A percentile compares a stretch with the other conserved stretches of the same genome.
Evolutionary conservation across 305 asterid species (phyloP).

Genomic region (Striga hermonthica): DNA sequence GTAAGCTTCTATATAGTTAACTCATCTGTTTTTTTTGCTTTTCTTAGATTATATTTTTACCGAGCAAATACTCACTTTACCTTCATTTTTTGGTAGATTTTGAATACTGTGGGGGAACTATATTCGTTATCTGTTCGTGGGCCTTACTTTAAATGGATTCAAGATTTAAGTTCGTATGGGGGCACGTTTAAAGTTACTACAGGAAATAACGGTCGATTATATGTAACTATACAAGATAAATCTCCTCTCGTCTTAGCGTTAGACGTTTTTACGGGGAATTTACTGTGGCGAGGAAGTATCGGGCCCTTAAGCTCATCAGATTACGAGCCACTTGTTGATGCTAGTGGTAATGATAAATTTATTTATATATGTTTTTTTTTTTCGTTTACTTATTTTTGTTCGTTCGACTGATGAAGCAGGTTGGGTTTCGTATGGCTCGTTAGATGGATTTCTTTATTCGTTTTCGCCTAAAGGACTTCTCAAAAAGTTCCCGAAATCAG

Average conservation of each 20-base stretch:
- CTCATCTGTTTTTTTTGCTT: not conserved
- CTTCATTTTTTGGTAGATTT: slow-evolving; percentile 48
- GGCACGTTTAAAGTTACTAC: slow-evolving; percentile 47
- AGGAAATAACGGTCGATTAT: slow-evolving; percentile 79
- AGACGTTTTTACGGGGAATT: slow-evolving; percentile 64
- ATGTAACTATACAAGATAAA: slow-evolving; percentile 49
- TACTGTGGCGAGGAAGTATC: slow-evolving; percentile 64
- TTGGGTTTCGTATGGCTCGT: slow-evolving; percentile 86
- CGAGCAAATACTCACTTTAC: not conserved
- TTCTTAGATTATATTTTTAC: not conserved
- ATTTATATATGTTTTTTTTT: too few relatives aligned
- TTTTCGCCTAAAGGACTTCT: slow-evolving; percentile 70
- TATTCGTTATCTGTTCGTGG: slow-evolving; percentile 77
- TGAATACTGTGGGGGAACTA: slow-evolving; percentile 72
- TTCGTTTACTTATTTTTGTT: not conserved
- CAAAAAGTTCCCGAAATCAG: slow-evolving; percentile 53
- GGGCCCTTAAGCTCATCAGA: slow-evolving; percentile 73
- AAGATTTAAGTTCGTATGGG: slow-evolving; percentile 68
- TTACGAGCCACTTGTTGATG: slow-evolving; percentile 71
- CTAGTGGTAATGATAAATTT: slow-evolving; percentile 49
- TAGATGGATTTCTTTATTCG: slow-evolving; percentile 84
- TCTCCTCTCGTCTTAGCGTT: slow-evolving; percentile 54
- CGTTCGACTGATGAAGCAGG: slow-evolving; percentile 42
- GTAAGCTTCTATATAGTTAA: slow-evolving; percentile 40
- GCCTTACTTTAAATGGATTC: slow-evolving; percentile 83